A percentile compares a stretch with the other conserved stretches of the same genome.
These are phyloP conservation scores for Neonectria faginata DNA, from an alignment of 2,329 filamentous ascomycete species.

Conservation along the genomic window DNA sequence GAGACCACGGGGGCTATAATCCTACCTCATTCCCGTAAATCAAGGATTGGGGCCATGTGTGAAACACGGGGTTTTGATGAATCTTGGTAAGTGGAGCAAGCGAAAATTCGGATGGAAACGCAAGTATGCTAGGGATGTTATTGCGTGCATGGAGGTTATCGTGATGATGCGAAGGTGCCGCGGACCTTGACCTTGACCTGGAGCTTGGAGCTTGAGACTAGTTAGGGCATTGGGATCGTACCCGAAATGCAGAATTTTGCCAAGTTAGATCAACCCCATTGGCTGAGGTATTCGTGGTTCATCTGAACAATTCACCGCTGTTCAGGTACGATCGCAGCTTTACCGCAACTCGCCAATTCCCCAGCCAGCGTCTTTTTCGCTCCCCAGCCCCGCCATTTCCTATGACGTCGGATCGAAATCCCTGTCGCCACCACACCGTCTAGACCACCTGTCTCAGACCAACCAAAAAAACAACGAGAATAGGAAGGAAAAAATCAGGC, in stretches of 20 bases:
- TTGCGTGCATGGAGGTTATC: too few relatives aligned
- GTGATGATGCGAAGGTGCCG: too few relatives aligned
- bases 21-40: background rate
- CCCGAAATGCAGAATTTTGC: background rate
- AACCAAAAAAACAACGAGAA: background rate
- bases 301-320: too few relatives aligned
- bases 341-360: conserved; percentile 11
- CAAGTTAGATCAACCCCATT: background rate
- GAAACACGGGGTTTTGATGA: conserved; percentile 6
- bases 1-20: conserved; percentile 3
- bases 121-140: too few relatives aligned
- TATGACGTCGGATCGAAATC: conserved; percentile 20
- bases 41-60: background rate
- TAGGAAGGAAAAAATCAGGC: background rate
- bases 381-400: conserved; percentile 26
- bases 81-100: conserved; percentile 12
- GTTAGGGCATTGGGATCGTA: background rate
- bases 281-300: background rate
- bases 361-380: conserved; percentile 18
- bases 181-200: background rate
- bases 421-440: background rate
- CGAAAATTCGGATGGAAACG: conserved; percentile 1
- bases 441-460: background rate
- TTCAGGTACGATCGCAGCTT: too few relatives aligned
- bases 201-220: too few relatives aligned